Base-by-base conservation (phyloP, 345 rosid genomes). In the Rhodamnia rubescens region DNA sequence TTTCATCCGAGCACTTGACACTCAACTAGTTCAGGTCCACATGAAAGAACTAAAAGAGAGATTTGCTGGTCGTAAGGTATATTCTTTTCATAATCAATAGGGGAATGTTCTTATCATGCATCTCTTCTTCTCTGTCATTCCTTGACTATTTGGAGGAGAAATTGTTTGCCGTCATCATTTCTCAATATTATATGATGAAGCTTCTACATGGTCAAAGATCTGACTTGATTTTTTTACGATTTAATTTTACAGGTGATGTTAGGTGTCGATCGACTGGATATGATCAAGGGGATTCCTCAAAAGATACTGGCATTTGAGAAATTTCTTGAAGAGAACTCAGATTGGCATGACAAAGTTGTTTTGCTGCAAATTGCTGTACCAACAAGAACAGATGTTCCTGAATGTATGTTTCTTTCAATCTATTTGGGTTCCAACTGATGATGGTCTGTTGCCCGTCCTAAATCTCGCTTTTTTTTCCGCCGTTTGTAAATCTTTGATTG, bases 221-320 rank as follows among this genome's bases (percentile, higher is more conserved):
- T 51, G 84, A 59, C 85, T 69, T 53, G 51, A n/a, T 74, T 36
- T 58, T 69, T 83, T 26, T 58, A 82, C 61, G 36, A 50, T 86
- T 59, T 57, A 55, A 85, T 32, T 53, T 88, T 82, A 21, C 94
- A 97, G 99, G 98, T 97, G 83, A 97, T 97, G 99, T 89, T 97
- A 90, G 99, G 99, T 85, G 99, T 97, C 85, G 99, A 97, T 91
- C 98, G 99, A 44, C 97, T 97, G 87, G 99, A 97, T 88, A 97
- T 97, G 99, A 97, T 97, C 84, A 98, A 98, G 90, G 99, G 99
- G 86, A 98, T 98, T 90, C 99, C 99, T 21, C 99, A 98, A 78
- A 98, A 98, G 94, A 93, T 98, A 91, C 92, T 98, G 69, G 99
- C 99, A 84, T 98, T 98, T 87, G 99, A 98, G 90, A 98, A 98